A percentile compares a stretch with the other conserved stretches of the same genome.
These are phyloP conservation scores for Arthroderma sp. DNA, from an alignment of 2,329 filamentous ascomycete species.

Conservation along the genomic window DNA sequence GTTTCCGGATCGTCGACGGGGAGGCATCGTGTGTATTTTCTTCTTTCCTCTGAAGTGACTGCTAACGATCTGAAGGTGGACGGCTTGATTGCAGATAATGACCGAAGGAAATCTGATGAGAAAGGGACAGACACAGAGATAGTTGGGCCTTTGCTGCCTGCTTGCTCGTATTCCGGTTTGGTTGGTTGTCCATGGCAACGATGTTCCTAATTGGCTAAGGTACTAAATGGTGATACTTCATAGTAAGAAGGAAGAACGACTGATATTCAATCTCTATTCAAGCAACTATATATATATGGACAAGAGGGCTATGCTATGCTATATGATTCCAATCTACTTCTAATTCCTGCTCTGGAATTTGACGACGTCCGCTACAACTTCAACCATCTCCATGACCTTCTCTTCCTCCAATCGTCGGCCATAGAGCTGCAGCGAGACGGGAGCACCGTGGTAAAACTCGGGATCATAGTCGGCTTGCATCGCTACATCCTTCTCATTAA, in stretches of 20 bases:
- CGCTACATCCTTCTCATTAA: constrained; percentile 16
- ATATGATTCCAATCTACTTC: too few species aligned
- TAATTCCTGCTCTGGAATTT: constrained; percentile 3
- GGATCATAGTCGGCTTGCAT: constrained; percentile 18
- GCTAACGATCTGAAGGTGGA: background rate
- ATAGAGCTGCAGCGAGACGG: constrained; percentile 18
- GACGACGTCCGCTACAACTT: constrained; percentile 20
- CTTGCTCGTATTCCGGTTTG: background rate
- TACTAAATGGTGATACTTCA: too few species aligned
- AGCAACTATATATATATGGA: background rate
- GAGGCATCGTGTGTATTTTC: constrained; percentile 22
- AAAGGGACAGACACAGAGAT: too few species aligned
- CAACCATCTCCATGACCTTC: constrained; percentile 26
- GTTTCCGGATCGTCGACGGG: constrained; percentile 24
- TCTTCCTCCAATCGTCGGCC: constrained; percentile 19
- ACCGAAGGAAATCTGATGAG: background rate
- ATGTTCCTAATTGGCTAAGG: background rate
- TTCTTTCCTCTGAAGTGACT: background rate
- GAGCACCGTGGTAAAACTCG: constrained; percentile 20
- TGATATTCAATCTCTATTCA: background rate
- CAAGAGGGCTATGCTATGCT: background rate
- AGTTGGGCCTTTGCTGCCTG: constrained; percentile 2
- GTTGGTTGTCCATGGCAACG: constrained; percentile 10
- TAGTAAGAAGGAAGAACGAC: too few species aligned
- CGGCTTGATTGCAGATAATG: background rate